Base-by-base conservation (phyloP, 2,329 filamentous ascomycete genomes). In the Beauveria asiatica region DNA sequence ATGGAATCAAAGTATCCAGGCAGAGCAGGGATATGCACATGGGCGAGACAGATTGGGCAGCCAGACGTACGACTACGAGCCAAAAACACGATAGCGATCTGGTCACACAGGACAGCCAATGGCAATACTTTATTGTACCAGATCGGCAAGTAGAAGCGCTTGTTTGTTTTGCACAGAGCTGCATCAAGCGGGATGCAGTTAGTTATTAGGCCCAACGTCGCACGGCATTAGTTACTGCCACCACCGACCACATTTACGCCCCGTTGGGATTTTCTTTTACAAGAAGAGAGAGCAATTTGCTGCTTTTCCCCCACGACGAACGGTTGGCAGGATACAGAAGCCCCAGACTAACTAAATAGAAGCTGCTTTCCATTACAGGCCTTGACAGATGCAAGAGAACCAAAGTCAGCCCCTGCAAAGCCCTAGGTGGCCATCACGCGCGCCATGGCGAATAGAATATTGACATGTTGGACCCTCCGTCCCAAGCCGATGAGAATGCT, bases 391-490 rank as follows among this genome's bases (percentile, higher is more conserved):
- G 41, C 33, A 42, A 21, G n/a, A 11, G 21, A 25, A 13, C 25
- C n/a, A 51, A 37, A 6, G n/a, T 4, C 16, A 16, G n/a, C 19
- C 17, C 17, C 21, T 45, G 52, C 50, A 46, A 49, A 51, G 11
- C 3, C 3, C 17, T 33, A 39, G n/a, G 6, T 9, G 8, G 8
- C 17, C 11, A 23, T 60, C 23, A 49, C 45, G 39, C 42, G 33
- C n/a, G 41, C 57, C 30, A 49, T 39, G 39, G 13, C 49, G 39
- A 17, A 37, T 46, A 16, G n/a, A 57, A 21, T 51, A 45, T 45
- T 19, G 19, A 30, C 33, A 59, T 62, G 60, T 62, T 45, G 60
- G 60, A 52, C 50, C n/a, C 55, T 54, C 61, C 58, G 52, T 59
- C 54, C 52, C 59, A n/a, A 59, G 45, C 57, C 57, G 57, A 57